These are phyloP conservation scores for Croton setiger DNA, from an alignment of 441 rosid genomes.

Conservation along the genomic window DNA sequence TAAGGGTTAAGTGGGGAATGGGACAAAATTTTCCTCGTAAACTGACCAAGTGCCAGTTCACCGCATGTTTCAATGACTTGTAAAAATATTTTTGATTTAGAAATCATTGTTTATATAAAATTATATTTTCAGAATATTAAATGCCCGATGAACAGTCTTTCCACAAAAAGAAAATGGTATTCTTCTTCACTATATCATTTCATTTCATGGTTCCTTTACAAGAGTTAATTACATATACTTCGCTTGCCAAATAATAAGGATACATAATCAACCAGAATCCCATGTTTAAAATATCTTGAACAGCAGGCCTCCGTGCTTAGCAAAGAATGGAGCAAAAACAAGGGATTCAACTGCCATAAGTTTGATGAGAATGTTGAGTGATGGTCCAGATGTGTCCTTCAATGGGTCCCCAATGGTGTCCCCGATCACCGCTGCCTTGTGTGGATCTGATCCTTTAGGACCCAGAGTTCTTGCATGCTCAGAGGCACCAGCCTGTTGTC, in stretches of 20 bases:
- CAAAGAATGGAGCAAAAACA: constrained; percentile 63
- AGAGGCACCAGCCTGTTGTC: constrained; percentile 52
- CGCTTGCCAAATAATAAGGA: constrained; percentile 6
- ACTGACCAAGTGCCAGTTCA: no score
- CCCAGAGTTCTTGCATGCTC: constrained; percentile 60
- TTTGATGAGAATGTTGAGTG: constrained; percentile 69
- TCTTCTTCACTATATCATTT: no score
- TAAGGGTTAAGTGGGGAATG: no score
- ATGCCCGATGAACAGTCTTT: no score
- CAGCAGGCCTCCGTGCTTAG: constrained; percentile 60
- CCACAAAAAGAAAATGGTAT: no score
- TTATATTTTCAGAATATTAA: no score
- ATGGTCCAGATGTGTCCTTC: constrained; percentile 67
- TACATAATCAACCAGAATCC: neutral
- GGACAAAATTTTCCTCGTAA: no score
- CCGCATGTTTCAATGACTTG: no score
- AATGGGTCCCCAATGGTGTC: constrained; percentile 70
- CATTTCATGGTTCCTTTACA: neutral
- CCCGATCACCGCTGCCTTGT: constrained; percentile 65
- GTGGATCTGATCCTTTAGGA: constrained; percentile 63
- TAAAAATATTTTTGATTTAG: no score
- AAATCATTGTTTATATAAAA: no score
- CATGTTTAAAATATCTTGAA: constrained; percentile 43
- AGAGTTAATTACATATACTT: constrained; percentile 26
- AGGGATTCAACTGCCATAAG: constrained; percentile 74